Evolutionary conservation across 192 early-diverging fungal genomes (phyloP).

Genomic region (Geranomyces variabilis): DNA sequence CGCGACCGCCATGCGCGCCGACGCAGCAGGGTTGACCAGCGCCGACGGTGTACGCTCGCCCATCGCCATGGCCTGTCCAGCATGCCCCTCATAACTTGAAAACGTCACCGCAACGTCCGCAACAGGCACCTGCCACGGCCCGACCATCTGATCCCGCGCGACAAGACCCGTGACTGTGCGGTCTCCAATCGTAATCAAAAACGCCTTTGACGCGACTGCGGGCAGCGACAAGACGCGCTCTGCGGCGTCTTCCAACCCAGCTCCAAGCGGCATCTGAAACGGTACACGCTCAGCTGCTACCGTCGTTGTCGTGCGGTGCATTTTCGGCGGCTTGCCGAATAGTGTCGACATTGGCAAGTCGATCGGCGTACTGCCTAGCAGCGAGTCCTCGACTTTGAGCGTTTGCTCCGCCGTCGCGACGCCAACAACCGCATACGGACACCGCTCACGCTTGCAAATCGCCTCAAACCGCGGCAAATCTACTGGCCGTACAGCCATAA

Average conservation of each 20-base stretch:
- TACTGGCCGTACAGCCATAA: conserved; percentile 82
- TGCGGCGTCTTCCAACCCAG: conserved; percentile 58
- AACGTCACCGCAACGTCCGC: conserved; percentile 94
- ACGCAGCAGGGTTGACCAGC: conserved; percentile 80
- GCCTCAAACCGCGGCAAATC: conserved; percentile 68
- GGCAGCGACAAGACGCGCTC: conserved; percentile 83
- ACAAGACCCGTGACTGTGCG: conserved; percentile 94
- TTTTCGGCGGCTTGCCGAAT: conserved; percentile 96
- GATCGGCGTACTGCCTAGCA: conserved; percentile 71
- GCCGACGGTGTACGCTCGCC: conserved; percentile 94
- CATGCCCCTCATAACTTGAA: conserved; percentile 74
- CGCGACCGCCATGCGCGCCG: conserved; percentile 95
- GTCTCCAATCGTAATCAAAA: conserved; percentile 98
- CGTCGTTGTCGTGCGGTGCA: conserved; percentile 77
- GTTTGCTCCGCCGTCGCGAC: conserved; percentile 79
- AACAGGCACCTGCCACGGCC: conserved; percentile 98
- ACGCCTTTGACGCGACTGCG: conserved; percentile 87
- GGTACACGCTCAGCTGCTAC: conserved; percentile 44
- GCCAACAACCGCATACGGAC: conserved; percentile 89
- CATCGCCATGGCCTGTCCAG: conserved; percentile 97
- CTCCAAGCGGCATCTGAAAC: conserved; percentile 65
- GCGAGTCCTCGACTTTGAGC: conserved; percentile 79
- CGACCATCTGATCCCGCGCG: conserved; percentile 96
- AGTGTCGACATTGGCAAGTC: conserved; percentile 94
- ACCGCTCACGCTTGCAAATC: conserved; percentile 89